These are phyloP conservation scores for Rhizoctonia solani DNA, from an alignment of 1,284 basidiomycete genomes.

Conservation along the genomic window DNA sequence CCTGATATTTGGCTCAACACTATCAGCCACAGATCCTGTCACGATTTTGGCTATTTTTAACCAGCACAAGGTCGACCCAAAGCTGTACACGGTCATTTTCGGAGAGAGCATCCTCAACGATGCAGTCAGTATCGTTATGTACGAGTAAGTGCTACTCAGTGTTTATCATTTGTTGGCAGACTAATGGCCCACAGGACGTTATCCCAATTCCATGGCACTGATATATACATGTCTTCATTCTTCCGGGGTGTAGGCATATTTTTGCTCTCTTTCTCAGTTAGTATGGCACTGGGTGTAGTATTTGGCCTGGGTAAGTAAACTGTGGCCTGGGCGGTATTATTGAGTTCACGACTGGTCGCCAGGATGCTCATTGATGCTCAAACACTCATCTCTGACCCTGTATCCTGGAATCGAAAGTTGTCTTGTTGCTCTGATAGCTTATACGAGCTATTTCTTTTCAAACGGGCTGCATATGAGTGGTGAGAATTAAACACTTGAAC, in stretches of 20 bases:
- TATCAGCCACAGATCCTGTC: conserved; percentile 97
- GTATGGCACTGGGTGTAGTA: conserved; percentile 89
- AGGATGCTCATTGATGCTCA: conserved; percentile 84
- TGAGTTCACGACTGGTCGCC: neutral
- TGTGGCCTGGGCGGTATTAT: neutral
- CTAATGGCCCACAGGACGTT: conserved; percentile 65
- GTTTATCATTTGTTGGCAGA: neutral
- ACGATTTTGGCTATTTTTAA: conserved; percentile 99
- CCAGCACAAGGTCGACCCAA: conserved; percentile 97
- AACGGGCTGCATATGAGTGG: conserved; percentile 92
- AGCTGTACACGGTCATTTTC: conserved; percentile 97
- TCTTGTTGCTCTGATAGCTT: conserved; percentile 91
- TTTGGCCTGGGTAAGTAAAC: conserved; percentile 74
- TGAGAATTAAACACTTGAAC: conserved; percentile 43
- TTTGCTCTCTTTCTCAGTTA: conserved; percentile 90
- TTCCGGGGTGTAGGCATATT: conserved; percentile 97
- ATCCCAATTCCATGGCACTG: conserved; percentile 87
- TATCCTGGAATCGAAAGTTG: conserved; percentile 95
- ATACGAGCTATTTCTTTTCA: conserved; percentile 98
- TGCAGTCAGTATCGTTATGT: conserved; percentile 99
- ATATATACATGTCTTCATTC: conserved; percentile 85
- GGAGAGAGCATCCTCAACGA: conserved; percentile 97
- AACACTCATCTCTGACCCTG: conserved; percentile 86
- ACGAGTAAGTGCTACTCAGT: conserved; percentile 75
- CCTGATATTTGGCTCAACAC: conserved; percentile 93